Percentiles rank a stretch among this genome's conserved stretches.
Conservation (phyloP, 2,329 filamentous ascomycete species). For the Cercospora sp. region DNA sequence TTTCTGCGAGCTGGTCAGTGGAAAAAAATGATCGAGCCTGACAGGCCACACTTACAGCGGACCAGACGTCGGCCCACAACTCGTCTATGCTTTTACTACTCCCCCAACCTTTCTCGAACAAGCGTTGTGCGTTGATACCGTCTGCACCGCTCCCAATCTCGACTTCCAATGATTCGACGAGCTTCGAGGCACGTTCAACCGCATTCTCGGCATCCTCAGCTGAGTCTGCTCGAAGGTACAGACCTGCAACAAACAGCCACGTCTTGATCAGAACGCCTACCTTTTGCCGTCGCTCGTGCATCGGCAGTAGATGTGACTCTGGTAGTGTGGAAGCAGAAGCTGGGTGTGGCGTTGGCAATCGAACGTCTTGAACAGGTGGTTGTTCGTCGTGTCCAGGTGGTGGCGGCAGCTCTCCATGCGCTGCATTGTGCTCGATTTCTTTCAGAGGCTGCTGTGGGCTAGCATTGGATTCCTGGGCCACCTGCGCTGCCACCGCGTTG, state of each 20-base stretch:
- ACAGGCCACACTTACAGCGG: conserved; percentile 62
- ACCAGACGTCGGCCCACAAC: conserved; percentile 78
- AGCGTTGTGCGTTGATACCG: conserved; percentile 58
- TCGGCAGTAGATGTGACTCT: conserved; percentile 52
- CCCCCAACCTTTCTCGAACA: conserved; percentile 71
- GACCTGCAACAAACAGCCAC: conserved; percentile 85
- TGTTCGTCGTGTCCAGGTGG: conserved; percentile 44
- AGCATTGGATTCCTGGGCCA: conserved; percentile 4
- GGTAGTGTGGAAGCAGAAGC: conserved; percentile 38
- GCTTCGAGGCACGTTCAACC: conserved; percentile 75
- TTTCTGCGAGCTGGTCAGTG: conserved; percentile 49
- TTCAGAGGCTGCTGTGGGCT: conserved; percentile 39
- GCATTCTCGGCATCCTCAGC: conserved; percentile 78
- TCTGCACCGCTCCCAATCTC: conserved; percentile 61
- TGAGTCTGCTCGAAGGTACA: conserved; percentile 81
- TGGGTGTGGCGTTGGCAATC: conserved; percentile 45
- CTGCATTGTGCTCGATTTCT: conserved; percentile 44
- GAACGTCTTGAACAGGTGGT: conserved; percentile 46
- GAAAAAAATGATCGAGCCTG: not conserved
- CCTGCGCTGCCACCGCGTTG: conserved; percentile 8
- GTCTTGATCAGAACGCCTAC: conserved; percentile 68
- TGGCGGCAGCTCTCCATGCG: conserved; percentile 38
- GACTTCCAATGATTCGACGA: conserved; percentile 69
- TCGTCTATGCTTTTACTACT: conserved; percentile 78
- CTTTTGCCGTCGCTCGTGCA: conserved; percentile 57